phyloP scores from a whole-genome alignment of 2,329 filamentous ascomycete species.

The Ophiostoma piceae region DNA sequence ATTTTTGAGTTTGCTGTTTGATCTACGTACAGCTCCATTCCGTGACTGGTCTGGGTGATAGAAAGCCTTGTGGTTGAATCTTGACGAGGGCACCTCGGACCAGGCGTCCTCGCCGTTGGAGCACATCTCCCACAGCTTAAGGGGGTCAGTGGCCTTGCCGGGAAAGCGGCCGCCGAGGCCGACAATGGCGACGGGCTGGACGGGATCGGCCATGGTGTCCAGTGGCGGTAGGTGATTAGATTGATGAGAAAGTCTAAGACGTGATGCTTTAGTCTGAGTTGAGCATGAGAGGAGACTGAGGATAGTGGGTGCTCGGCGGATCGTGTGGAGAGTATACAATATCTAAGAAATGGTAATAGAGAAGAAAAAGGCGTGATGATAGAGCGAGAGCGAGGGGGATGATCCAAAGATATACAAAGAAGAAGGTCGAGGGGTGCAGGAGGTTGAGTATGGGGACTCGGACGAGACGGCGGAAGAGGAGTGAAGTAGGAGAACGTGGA shows the following conservation, averaged over 20 bases:
- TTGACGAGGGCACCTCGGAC: constrained; percentile 30
- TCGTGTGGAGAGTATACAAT: constrained; percentile 4
- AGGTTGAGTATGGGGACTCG: background rate
- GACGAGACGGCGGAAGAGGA: background rate
- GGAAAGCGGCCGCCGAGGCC: constrained; percentile 38
- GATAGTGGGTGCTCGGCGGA: constrained; percentile 4
- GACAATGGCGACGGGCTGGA: constrained; percentile 37
- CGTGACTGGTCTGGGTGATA: constrained; percentile 29
- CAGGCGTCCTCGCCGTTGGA: constrained; percentile 24
- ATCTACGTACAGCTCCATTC: constrained; percentile 27
- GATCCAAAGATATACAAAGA: background rate
- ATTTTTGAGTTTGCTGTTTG: background rate
- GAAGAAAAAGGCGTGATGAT: background rate
- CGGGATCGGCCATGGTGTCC: constrained; percentile 18
- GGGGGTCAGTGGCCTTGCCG: constrained; percentile 33
- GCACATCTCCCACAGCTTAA: constrained; percentile 34
- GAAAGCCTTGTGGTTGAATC: constrained; percentile 36
- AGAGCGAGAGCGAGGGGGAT: background rate
- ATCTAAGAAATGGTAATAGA: background rate
- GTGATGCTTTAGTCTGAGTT: background rate
- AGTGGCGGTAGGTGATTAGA: background rate
- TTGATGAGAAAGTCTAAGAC: background rate
- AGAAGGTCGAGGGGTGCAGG: background rate
- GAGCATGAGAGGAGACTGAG: background rate
- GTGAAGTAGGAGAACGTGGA: background rate